Conservation (phyloP, 176 grass and related monocot genomes). For the Oryza glumipatula region DNA sequence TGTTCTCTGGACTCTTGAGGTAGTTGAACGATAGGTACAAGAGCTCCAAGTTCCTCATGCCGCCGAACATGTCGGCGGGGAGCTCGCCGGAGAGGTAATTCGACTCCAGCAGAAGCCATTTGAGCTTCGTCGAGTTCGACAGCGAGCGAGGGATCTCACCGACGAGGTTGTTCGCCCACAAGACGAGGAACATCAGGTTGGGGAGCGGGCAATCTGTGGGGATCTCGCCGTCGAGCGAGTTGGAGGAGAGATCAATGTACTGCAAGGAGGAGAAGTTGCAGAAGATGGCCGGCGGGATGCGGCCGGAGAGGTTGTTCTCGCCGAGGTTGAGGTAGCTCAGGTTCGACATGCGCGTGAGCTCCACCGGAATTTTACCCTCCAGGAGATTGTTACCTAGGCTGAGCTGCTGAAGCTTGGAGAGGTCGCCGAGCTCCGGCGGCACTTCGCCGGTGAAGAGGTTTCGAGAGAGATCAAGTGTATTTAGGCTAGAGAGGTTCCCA, state of each 20-base stretch:
- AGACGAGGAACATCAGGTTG: constrained; percentile 66
- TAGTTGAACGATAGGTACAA: constrained; percentile 84
- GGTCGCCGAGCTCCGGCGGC: constrained; percentile 54
- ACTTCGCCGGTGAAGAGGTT: constrained; percentile 62
- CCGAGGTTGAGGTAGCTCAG: constrained; percentile 76
- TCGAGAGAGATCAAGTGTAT: constrained; percentile 64
- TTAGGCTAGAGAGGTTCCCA: constrained; percentile 47
- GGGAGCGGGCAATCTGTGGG: constrained; percentile 64
- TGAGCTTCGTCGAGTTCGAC: constrained; percentile 80
- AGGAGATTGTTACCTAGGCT: constrained; percentile 62
- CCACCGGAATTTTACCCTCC: constrained; percentile 54
- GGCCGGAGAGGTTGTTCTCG: constrained; percentile 58
- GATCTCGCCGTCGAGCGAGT: constrained; percentile 64
- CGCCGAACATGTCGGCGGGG: constrained; percentile 57
- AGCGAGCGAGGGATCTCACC: constrained; percentile 62
- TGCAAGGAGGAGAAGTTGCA: constrained; percentile 79
- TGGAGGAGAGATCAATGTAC: constrained; percentile 75
- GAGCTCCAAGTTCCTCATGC: constrained; percentile 59
- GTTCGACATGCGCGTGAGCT: constrained; percentile 48
- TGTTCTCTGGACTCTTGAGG: constrained; percentile 46
- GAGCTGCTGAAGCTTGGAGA: constrained; percentile 56
- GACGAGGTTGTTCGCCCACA: constrained; percentile 80
- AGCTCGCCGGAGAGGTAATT: constrained; percentile 71
- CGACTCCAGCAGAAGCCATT: constrained; percentile 73
- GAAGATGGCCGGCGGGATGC: constrained; percentile 65